These are phyloP conservation scores for Chytriomyces sp. DNA, from an alignment of 192 early-diverging fungal species.

Conservation along the genomic window DNA sequence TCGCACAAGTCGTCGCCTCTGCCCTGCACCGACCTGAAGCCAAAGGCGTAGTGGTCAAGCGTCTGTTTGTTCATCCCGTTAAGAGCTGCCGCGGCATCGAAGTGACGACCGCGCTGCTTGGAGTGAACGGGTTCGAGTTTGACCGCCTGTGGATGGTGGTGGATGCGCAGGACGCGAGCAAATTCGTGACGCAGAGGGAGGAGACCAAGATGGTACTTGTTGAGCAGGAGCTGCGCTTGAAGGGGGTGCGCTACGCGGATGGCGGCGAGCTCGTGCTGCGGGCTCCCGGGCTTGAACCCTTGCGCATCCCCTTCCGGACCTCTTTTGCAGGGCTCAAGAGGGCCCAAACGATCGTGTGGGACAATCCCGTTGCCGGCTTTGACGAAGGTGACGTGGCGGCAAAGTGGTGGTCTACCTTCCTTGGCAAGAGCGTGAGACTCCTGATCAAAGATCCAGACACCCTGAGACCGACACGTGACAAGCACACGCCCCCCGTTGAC, in stretches of 20 bases:
- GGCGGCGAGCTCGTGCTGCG: slow-evolving; percentile 37
- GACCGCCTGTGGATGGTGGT: slow-evolving; percentile 50
- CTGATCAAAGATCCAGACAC: slow-evolving; percentile 51
- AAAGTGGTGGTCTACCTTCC: slow-evolving; percentile 54
- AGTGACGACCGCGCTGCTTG: slow-evolving; percentile 21
- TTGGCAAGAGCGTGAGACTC: slow-evolving; percentile 46
- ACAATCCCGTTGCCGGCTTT: slow-evolving; percentile 40
- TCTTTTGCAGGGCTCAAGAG: background rate
- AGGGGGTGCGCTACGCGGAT: slow-evolving; percentile 15
- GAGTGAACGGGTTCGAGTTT: slow-evolving; percentile 42
- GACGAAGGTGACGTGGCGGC: slow-evolving; percentile 69
- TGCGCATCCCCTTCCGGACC: background rate
- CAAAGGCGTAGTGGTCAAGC: background rate
- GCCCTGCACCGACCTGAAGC: background rate
- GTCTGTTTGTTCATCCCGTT: slow-evolving; percentile 46
- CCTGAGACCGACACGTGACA: slow-evolving; percentile 39
- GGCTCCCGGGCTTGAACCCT: slow-evolving; percentile 41
- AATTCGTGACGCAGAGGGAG: slow-evolving; percentile 42
- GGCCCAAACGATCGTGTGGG: slow-evolving; percentile 33
- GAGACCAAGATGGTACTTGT: slow-evolving; percentile 41
- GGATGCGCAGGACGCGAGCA: background rate
- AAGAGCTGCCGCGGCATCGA: slow-evolving; percentile 44
- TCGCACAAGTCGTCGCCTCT: background rate
- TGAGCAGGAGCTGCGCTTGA: slow-evolving; percentile 6
- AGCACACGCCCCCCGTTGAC: slow-evolving; percentile 47